Evolutionary conservation across 2,329 filamentous ascomycete species (phyloP), one percentile per base, ranked within the genome.

Genomic region (Aschersonia sp.): DNA sequence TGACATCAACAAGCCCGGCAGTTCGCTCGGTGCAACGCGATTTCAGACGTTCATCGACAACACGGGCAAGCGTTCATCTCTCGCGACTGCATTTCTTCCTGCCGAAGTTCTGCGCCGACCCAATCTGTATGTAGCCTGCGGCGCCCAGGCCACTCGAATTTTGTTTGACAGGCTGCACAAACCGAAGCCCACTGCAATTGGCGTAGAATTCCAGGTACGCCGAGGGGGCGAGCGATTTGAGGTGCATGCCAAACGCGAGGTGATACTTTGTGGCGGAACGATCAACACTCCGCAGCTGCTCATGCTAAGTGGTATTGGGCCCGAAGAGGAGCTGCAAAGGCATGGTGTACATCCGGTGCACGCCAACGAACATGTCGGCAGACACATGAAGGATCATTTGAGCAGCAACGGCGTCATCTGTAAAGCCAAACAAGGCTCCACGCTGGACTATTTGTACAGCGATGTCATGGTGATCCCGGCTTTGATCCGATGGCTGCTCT

Each of bases 311-410:
- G 49, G 46, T 10, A 50, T 50, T 9, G 46, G 46, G 4, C 49
- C 49, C 4, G 46, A 43, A 4, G 46, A 44, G 28, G 41, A 50
- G 10, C 44, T 50, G 31, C 32, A 35, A 30, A 44, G 35, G 40
- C 48, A 50, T 31, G 46, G 46, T 9, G 48, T 50, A 35, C 5
- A 40, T 29, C 66, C 78, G 4, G 56, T 80, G 38, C 61, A 66
- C 2, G 69, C 83, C 55, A 67, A 78, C 2, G 78, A 77, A 0
- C 79, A 78, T 42, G 78, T 85, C 9, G 80, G 80, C 30, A 70
- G 66, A 31, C 80, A 82, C 59, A 45, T 59, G 31, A 53, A 54
- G 51, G 58, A 60, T 47, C 58, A 58, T n/a, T 48, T 54, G 10
- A 48, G 48, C 49, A 45, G 50, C n/a, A 47, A 44, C 30, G 50